These are phyloP conservation scores for Calonectria pauciramosa DNA, from an alignment of 2,329 filamentous ascomycete species.

Conservation along the genomic window DNA sequence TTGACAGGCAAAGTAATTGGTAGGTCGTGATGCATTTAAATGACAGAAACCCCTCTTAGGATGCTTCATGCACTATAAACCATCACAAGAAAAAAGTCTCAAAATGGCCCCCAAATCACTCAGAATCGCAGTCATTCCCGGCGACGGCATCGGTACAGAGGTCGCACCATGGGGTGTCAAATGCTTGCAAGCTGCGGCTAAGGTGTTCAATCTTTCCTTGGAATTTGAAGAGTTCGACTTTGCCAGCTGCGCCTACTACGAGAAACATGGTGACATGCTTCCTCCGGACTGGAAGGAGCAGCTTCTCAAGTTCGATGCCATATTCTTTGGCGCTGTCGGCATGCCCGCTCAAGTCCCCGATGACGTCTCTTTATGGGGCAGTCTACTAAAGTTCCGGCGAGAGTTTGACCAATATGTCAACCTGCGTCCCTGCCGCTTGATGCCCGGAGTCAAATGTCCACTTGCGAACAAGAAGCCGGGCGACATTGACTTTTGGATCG, in stretches of 20 bases:
- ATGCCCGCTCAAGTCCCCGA: constrained; percentile 69
- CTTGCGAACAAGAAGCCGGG: constrained; percentile 66
- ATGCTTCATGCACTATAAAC: neutral
- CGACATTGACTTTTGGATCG: constrained; percentile 76
- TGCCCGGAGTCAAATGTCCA: constrained; percentile 72
- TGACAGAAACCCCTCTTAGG: neutral
- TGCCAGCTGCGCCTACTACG: constrained; percentile 73
- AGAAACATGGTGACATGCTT: constrained; percentile 58
- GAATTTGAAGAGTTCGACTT: constrained; percentile 75
- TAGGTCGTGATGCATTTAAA: neutral
- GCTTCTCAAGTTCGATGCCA: constrained; percentile 72
- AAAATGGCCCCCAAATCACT: constrained; percentile 52
- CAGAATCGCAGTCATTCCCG: constrained; percentile 74
- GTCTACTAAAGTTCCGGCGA: constrained; percentile 76
- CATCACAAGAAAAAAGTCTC: neutral
- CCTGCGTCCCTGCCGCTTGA: constrained; percentile 73
- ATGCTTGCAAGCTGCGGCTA: constrained; percentile 67
- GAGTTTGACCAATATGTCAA: constrained; percentile 79
- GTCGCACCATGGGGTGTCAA: constrained; percentile 74
- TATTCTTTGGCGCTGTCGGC: constrained; percentile 78
- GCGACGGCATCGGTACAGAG: constrained; percentile 78
- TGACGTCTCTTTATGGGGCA: constrained; percentile 76
- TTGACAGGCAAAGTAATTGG: neutral
- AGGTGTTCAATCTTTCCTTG: constrained; percentile 65
- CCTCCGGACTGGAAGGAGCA: constrained; percentile 63